Conservation (phyloP, 768 basidiomycete genomes). For the Hygrophoropsis aurantiaca region DNA sequence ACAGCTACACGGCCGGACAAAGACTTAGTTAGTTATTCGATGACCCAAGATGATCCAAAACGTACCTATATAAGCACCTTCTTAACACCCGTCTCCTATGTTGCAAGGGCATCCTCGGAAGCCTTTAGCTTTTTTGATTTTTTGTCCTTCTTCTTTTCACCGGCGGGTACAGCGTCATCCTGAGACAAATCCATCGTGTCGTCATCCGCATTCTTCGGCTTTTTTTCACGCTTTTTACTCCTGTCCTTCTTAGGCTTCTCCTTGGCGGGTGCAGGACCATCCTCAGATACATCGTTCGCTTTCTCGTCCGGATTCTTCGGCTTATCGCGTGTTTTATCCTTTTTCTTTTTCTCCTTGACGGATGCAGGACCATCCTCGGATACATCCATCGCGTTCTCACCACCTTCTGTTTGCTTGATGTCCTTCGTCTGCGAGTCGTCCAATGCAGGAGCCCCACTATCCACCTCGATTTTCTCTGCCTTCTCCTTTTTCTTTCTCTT, state of each 20-base stretch:
- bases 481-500: constrained; percentile 29
- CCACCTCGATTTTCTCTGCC: constrained; percentile 14
- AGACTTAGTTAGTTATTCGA: too few species aligned
- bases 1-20: too few species aligned
- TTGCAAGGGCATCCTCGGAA: constrained; percentile 1
- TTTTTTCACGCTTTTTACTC: constrained; percentile 23
- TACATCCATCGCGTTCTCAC: constrained; percentile 15
- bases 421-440: constrained; percentile 30
- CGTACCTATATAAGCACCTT: too few species aligned
- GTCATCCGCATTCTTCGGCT: constrained; percentile 9
- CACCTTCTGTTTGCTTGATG: constrained; percentile 25
- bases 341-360: constrained; percentile 20
- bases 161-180: constrained; percentile 15
- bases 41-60: too few species aligned
- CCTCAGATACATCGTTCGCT: constrained; percentile 5
- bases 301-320: constrained; percentile 15
- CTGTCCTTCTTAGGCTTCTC: constrained; percentile 22
- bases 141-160: constrained; percentile 34
- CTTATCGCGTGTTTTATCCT: constrained; percentile 9
- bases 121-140: constrained; percentile 21
- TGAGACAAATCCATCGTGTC: constrained; percentile 15
- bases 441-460: constrained; percentile 12
- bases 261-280: constrained; percentile 3
- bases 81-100: too few species aligned
- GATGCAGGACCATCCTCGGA: constrained; percentile 20